Base-by-base conservation (phyloP, 169 alveolate genomes). In the Toxoplasma gondii region DNA sequence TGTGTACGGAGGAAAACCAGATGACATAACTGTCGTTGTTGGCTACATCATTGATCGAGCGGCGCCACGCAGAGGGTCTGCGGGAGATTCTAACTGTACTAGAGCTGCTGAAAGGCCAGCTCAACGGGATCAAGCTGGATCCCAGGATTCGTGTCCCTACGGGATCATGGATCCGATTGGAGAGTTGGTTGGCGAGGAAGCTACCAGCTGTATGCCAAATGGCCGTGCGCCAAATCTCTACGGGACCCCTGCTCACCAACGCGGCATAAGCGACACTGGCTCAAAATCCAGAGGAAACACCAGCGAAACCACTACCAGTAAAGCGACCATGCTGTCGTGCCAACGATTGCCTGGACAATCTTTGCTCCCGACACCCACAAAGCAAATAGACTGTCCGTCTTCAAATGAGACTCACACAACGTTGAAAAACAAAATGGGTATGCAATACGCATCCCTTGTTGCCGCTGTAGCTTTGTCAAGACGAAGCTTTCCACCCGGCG, bases 1-100 rank as follows among this genome's bases (percentile, higher is more conserved):
- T 24, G 92, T 95, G 38, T 94, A 86, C 70, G 97, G 97, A 36
- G 97, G 97, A 41, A 96, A 96, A 80, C 97, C 97, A 0, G 97
- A 96, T 81, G 97, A 96, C 94, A 96, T 91, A 45, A 95, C 97
- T 10, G 97, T 94, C 16, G 96, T 95, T 64, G 97, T 95, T 17
- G 96, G 96, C 9, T 95, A 95, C 93, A 96, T 94, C 39, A 84
- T 91, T 38, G 90, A 82, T 41, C 90, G 69, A 10, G 58, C 0
- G 69, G 41, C 27, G 45, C 39, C 34, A 19, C 7, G 34, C 78
- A 29, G 34, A 64, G 78, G 78, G 36, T 4, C 24, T 4, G 78
- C 7, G 78, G 78, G 78, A 24, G 78, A 64, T 64, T 19, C 78
- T 24, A 64, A 29, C 78, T 0, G 78, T 4, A 64, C 78, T 64